Percentiles rank a stretch among this genome's conserved stretches.
phyloP scores from a whole-genome alignment of 192 early-diverging fungal species.

The Obelidium mucronatum region DNA sequence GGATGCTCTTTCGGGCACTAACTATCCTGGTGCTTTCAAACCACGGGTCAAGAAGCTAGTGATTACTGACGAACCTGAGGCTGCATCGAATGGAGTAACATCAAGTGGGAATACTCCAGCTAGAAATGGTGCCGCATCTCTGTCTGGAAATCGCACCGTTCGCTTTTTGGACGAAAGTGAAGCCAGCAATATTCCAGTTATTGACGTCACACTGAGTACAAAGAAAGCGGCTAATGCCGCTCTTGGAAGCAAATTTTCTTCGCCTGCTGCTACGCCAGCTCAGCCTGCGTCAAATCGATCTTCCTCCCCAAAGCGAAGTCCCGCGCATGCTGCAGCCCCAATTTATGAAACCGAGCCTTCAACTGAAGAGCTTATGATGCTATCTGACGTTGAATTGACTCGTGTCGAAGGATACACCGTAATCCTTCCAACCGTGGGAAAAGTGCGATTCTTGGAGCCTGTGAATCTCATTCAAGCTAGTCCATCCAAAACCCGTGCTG shows the following conservation, averaged over 20 bases:
- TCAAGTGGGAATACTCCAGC: slow-evolving; percentile 11
- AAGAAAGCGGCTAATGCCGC: neutral
- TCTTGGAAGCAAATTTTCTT: neutral
- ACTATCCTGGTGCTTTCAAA: slow-evolving; percentile 27
- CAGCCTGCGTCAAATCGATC: slow-evolving; percentile 31
- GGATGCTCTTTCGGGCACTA: slow-evolving; percentile 3
- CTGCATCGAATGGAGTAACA: neutral
- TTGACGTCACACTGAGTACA: slow-evolving; percentile 26
- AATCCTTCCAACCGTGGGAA: slow-evolving; percentile 71
- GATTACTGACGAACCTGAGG: slow-evolving; percentile 22
- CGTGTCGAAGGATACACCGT: slow-evolving; percentile 80
- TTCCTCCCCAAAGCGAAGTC: slow-evolving; percentile 28
- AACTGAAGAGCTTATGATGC: slow-evolving; percentile 69
- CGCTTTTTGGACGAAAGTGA: slow-evolving; percentile 30
- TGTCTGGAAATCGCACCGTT: slow-evolving; percentile 10
- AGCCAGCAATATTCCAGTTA: neutral
- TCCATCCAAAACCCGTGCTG: slow-evolving; percentile 53
- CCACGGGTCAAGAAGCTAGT: slow-evolving; percentile 42
- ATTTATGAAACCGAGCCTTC: slow-evolving; percentile 82
- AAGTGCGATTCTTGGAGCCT: slow-evolving; percentile 76
- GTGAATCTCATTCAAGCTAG: slow-evolving; percentile 79
- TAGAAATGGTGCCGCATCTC: slow-evolving; percentile 25
- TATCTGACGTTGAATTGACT: slow-evolving; percentile 74
- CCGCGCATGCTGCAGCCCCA: slow-evolving; percentile 5
- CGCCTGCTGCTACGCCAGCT: slow-evolving; percentile 9